Percentiles rank a stretch among this genome's conserved stretches.
These are phyloP conservation scores for Saturnispora ahearnii DNA, from an alignment of 805 yeast species.

Conservation along the genomic window DNA sequence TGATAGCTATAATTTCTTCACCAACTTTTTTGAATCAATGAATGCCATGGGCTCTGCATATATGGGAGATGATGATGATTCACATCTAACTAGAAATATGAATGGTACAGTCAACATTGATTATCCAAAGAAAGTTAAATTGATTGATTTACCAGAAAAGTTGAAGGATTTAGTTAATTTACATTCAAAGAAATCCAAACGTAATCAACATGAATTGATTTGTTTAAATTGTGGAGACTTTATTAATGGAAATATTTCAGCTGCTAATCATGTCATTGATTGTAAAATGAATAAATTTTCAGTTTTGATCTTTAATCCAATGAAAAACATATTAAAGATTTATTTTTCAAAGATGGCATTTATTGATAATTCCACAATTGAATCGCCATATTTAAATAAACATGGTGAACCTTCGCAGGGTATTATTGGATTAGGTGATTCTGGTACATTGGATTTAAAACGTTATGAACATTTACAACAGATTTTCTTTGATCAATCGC, in stretches of 20 bases:
- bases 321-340: conserved; percentile 16
- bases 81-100: not conserved
- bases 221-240: conserved; percentile 24
- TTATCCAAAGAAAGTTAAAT: conserved; percentile 46
- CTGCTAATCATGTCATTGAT: conserved; percentile 12
- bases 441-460: conserved; percentile 42
- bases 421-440: conserved; percentile 43
- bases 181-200: conserved; percentile 7
- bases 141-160: conserved; percentile 41
- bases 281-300: conserved; percentile 19
- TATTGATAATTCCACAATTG: conserved; percentile 25
- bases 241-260: conserved; percentile 6
- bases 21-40: not conserved
- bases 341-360: conserved; percentile 7
- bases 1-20: conserved; percentile 15
- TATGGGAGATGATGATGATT: conserved; percentile 3
- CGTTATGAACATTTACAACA: conserved; percentile 51
- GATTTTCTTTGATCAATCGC: conserved; percentile 47
- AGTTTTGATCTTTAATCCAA: conserved; percentile 22
- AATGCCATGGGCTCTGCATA: not conserved
- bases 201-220: conserved; percentile 5
- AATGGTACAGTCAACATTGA: conserved; percentile 24
- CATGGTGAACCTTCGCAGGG: conserved; percentile 68
- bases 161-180: conserved; percentile 10
- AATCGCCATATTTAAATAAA: conserved; percentile 61